Conservation (phyloP, 441 rosid species). For the Flueggea neowawraea region DNA sequence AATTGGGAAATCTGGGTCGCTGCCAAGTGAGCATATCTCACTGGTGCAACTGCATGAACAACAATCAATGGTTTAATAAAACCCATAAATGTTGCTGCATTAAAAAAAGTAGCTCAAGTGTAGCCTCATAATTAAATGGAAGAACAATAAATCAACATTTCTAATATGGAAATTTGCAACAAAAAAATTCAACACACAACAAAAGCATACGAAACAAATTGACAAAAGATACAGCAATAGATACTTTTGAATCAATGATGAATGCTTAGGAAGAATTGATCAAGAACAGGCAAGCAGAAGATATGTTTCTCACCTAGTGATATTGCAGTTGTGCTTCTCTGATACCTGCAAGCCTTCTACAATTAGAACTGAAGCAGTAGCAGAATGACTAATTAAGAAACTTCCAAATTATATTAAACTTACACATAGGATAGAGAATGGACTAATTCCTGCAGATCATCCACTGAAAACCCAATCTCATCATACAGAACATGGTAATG, state of each 20-base stretch:
- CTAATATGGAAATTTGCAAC: too few species aligned
- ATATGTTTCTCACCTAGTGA: constrained; percentile 38
- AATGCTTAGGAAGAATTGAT: too few species aligned
- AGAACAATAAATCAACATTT: too few species aligned
- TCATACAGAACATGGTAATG: constrained; percentile 88
- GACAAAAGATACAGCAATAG: too few species aligned
- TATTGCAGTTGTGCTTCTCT: constrained; percentile 54
- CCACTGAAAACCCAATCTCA: constrained; percentile 68
- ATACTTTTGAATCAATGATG: too few species aligned
- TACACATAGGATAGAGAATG: constrained; percentile 63
- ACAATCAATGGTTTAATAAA: background rate
- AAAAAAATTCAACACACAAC: too few species aligned
- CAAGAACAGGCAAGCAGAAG: background rate
- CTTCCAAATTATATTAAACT: constrained; percentile 9
- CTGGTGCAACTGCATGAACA: constrained; percentile 54
- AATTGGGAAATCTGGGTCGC: constrained; percentile 64
- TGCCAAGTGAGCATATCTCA: constrained; percentile 78
- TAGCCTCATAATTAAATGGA: too few species aligned
- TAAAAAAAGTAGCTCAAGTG: too few species aligned
- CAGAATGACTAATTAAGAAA: background rate
- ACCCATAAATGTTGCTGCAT: too few species aligned
- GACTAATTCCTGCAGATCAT: constrained; percentile 55
- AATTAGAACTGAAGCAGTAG: background rate
- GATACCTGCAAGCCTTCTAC: constrained; percentile 38
- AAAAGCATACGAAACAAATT: too few species aligned